phyloP scores from a whole-genome alignment of 805 yeast genomes.

The Wickerhamomyces sydowiorum region DNA sequence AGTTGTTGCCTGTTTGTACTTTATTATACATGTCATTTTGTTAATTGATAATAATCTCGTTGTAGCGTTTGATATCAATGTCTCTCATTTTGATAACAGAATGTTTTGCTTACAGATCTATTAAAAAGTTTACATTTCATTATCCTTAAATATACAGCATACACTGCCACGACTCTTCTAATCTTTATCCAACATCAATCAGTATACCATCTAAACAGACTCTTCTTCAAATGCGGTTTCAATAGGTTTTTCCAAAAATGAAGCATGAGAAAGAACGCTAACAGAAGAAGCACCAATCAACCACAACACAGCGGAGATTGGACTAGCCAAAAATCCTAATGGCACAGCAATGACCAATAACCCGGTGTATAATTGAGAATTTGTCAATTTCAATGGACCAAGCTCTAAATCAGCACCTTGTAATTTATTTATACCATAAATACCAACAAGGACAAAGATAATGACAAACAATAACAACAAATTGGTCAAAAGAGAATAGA shows the following conservation, averaged over 20 bases:
- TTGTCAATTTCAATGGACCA: slow-evolving; percentile 60
- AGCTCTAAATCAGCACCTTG: slow-evolving; percentile 79
- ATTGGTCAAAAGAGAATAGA: slow-evolving; percentile 87
- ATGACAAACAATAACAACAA: slow-evolving; percentile 79
- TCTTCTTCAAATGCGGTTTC: slow-evolving; percentile 92
- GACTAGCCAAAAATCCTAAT: slow-evolving; percentile 81
- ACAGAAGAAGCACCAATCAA: slow-evolving; percentile 80
- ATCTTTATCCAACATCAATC: neutral
- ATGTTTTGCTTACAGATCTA: too few species aligned
- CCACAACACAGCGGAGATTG: slow-evolving; percentile 88
- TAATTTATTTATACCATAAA: slow-evolving; percentile 71
- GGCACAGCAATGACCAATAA: slow-evolving; percentile 73
- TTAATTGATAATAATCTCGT: too few species aligned
- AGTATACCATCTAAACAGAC: neutral
- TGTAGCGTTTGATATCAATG: too few species aligned
- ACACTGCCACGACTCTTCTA: too few species aligned
- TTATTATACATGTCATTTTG: too few species aligned
- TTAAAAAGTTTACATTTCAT: too few species aligned
- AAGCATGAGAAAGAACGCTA: slow-evolving; percentile 78
- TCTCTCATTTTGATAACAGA: too few species aligned
- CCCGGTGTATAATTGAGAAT: slow-evolving; percentile 80
- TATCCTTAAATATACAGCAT: neutral
- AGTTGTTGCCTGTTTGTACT: too few species aligned
- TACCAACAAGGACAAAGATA: slow-evolving; percentile 64
- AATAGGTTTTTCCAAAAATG: slow-evolving; percentile 89